Conservation (phyloP, 805 yeast species). For the Naumovozyma baii region DNA sequence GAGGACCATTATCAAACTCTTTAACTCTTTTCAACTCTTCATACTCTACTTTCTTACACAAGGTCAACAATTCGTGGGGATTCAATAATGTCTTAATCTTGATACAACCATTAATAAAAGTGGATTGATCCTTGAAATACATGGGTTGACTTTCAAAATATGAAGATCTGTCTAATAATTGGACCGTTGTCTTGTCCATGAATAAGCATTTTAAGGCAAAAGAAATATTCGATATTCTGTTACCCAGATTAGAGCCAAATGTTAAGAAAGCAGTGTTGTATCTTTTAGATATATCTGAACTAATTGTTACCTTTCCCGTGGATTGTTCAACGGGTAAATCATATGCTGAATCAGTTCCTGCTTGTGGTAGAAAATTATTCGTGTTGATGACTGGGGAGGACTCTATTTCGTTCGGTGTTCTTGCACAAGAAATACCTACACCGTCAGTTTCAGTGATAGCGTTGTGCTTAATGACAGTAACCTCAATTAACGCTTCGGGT, state of each 20-base stretch:
- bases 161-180: constrained; percentile 57
- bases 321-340: constrained; percentile 28
- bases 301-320: neutral
- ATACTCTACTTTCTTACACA: constrained; percentile 72
- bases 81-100: constrained; percentile 48
- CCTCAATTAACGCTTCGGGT: constrained; percentile 33
- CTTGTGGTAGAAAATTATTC: neutral
- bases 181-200: constrained; percentile 30
- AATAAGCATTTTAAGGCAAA: constrained; percentile 39
- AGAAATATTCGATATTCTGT: constrained; percentile 52
- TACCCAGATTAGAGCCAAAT: constrained; percentile 83
- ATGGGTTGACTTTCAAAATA: constrained; percentile 85
- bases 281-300: neutral
- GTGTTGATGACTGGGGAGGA: neutral
- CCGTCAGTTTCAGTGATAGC: constrained; percentile 82
- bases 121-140: constrained; percentile 74
- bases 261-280: constrained; percentile 55
- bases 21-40: constrained; percentile 61
- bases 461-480: constrained; percentile 72
- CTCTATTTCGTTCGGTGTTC: constrained; percentile 37
- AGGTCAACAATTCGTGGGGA: constrained; percentile 55
- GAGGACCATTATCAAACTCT: constrained; percentile 80
- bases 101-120: constrained; percentile 76
- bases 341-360: constrained; percentile 17
- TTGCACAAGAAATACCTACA: constrained; percentile 72